Evolutionary conservation across 176 grass and related monocot species (phyloP).

Genomic region (Secale cereale): DNA sequence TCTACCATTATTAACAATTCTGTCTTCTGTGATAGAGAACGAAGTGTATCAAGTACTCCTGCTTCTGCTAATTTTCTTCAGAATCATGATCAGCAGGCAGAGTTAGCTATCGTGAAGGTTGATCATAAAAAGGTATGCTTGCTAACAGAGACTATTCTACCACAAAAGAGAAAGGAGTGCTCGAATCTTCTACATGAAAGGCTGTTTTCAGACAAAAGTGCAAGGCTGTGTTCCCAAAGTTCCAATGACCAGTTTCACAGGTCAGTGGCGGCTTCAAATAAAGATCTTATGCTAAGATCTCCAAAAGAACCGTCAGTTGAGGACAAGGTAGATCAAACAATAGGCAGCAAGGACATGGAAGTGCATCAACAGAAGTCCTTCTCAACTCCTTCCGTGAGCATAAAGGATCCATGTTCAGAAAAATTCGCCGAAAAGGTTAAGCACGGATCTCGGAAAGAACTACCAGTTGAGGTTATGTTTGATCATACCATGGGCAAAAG

Average conservation of each 20-base stretch:
- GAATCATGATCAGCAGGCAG: not conserved
- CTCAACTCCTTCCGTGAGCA: not conserved
- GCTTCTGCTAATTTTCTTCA: slow-evolving; percentile 22
- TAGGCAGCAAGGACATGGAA: not conserved
- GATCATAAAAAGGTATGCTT: not conserved
- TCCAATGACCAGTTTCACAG: not conserved
- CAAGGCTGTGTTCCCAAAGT: slow-evolving; percentile 1
- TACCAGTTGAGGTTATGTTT: not conserved
- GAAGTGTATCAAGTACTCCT: slow-evolving; percentile 17
- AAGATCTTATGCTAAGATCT: not conserved
- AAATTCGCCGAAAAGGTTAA: not conserved
- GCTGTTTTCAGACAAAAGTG: slow-evolving; percentile 1
- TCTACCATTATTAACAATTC: not conserved
- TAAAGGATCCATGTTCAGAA: not conserved
- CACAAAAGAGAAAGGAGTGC: slow-evolving; percentile 29
- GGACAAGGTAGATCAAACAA: slow-evolving; percentile 1
- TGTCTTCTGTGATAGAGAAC: not conserved
- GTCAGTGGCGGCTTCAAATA: not conserved
- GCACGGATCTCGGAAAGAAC: not conserved
- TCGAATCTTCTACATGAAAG: slow-evolving; percentile 10
- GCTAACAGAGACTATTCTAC: not conserved
- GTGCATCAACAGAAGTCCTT: slow-evolving; percentile 4
- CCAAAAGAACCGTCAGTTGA: not conserved
- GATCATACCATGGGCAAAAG: slow-evolving; percentile 9
- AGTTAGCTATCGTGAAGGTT: not conserved